phyloP scores from a whole-genome alignment of 164 flowering plant species.

The Protea cynaroides region DNA sequence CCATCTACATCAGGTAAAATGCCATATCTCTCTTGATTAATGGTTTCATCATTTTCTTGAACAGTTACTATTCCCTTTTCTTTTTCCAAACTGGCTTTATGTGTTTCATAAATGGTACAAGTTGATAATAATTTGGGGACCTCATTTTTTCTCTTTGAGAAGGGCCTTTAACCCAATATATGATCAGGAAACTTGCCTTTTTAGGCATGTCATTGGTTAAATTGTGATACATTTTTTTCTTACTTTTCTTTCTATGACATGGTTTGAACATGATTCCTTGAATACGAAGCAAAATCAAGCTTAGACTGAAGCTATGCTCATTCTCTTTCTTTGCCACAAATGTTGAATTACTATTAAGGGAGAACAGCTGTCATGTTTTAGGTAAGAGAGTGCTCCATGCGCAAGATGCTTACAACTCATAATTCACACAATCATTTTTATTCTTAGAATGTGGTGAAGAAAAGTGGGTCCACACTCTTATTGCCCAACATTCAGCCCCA shows the following conservation, averaged over 20 bases:
- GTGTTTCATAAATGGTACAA: not conserved
- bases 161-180: not conserved
- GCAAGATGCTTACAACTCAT: no score
- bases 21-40: slow-evolving; percentile 1
- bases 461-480: no score
- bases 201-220: not conserved
- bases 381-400: no score
- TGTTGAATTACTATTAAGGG: no score
- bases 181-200: not conserved
- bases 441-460: not conserved
- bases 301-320: not conserved
- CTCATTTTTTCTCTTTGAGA: not conserved
- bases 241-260: not conserved
- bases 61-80: not conserved
- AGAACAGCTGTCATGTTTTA: no score
- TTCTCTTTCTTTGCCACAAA: not conserved
- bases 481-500: no score
- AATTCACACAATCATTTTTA: not conserved
- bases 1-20: slow-evolving; percentile 83
- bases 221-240: not conserved
- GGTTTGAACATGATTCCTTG: not conserved
- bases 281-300: not conserved
- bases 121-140: not conserved
- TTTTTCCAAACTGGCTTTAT: not conserved
- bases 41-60: not conserved